Evolutionary conservation across 768 basidiomycete genomes (phyloP), one percentile per base, ranked within the genome.

Genomic region (Galerina marginata): DNA sequence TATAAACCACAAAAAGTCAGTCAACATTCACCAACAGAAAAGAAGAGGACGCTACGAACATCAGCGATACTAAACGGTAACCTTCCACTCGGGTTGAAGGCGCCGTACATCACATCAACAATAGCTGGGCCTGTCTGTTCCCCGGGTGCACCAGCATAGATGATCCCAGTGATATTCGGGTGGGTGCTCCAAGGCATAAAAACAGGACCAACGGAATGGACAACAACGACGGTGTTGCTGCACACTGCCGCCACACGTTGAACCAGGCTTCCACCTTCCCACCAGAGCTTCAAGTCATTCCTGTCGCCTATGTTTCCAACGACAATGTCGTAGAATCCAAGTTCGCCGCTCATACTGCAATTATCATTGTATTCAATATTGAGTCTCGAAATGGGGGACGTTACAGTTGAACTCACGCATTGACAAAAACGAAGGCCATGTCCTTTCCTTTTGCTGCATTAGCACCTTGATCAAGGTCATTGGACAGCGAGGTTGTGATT

Each of bases 71-170:
- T 87, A 69, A 87, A 90, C 0, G 88, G 86, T n/a, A 90, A 72
- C 42, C 87, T 81, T 11, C 87, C 89, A 58, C 83, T 84, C 0
- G 93, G 94, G 69, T 93, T 95, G 71, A 86, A 87, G 20, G 74
- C 75, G 0, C 93, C 94, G 62, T 86, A 93, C 4, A 95, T 70
- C 15, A 96, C 82, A 65, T 95, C 92, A 12, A 89, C 83, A 15
- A 96, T 81, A 3, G 86, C 81, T 61, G 89, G 90, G 0, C 93
- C 92, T 0, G 89, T 86, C 74, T 96, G 91, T 68, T 91, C 88
- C 16, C 93, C 93, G 11, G 77, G 73, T 10, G 74, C 75, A 15
- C 87, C 86, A 9, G 83, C 83, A 57, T 79, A 83, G 11, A 86
- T 67, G n/a, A 88, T 84, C 2, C 78, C 86, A 5, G 86, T 86